Conservation (phyloP, 2,329 filamentous ascomycete species). For the Lachnellula willkommii region DNA sequence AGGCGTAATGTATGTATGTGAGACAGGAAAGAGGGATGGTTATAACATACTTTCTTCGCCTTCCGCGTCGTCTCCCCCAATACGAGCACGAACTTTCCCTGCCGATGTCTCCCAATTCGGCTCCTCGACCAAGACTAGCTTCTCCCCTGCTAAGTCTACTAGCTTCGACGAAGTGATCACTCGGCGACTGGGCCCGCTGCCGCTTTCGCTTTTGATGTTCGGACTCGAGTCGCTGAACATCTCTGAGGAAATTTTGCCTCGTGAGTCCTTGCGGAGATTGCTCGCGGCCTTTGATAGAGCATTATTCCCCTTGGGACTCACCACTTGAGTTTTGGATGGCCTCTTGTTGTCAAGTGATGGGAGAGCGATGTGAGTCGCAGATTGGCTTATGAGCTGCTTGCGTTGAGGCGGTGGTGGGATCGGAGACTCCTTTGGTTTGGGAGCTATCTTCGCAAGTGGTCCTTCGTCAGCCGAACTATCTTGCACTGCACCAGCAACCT, state of each 20-base stretch:
- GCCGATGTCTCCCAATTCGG: neutral
- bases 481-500: neutral
- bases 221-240: neutral
- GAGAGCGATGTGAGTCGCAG: neutral
- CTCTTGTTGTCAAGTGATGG: neutral
- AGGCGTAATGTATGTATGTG: too few species aligned
- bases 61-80: neutral
- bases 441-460: neutral
- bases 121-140: neutral
- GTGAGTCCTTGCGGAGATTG: neutral
- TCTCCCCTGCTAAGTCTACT: neutral
- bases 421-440: neutral
- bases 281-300: neutral
- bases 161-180: neutral
- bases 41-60: neutral
- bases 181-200: neutral
- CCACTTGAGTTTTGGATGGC: neutral
- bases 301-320: too few species aligned
- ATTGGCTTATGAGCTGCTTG: neutral
- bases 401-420: neutral
- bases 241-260: neutral
- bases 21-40: neutral
- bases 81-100: neutral
- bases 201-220: neutral
- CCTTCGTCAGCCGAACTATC: neutral